These are phyloP conservation scores for Coemansia guatemalensis DNA, from an alignment of 192 early-diverging fungal species.

Conservation along the genomic window DNA sequence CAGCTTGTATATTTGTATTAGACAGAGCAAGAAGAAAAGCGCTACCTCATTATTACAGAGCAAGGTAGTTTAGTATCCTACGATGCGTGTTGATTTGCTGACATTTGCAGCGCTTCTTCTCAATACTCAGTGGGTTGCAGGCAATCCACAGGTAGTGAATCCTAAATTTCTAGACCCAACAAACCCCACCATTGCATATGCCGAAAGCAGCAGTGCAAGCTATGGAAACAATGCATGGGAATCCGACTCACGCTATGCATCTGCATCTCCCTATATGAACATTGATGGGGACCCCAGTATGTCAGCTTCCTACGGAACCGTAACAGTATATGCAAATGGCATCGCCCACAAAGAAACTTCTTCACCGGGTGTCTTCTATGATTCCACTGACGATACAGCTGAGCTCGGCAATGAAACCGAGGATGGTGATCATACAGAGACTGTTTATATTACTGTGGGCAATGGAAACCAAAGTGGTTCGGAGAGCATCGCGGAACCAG, in stretches of 20 bases:
- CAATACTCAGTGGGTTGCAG: constrained; percentile 15
- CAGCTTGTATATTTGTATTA: too few species aligned
- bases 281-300: neutral
- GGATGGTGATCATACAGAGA: constrained; percentile 1
- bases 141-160: constrained; percentile 11
- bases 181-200: neutral
- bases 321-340: constrained; percentile 4
- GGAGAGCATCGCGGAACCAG: neutral
- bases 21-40: too few species aligned
- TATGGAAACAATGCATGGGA: constrained; percentile 24
- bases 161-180: too few species aligned
- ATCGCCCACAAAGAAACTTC: constrained; percentile 19
- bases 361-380: neutral
- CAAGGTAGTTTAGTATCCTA: constrained; percentile 1
- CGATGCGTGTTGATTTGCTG: constrained; percentile 9
- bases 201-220: neutral
- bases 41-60: neutral
- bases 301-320: constrained; percentile 5
- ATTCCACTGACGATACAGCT: neutral
- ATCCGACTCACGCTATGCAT: constrained; percentile 17
- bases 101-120: constrained; percentile 4
- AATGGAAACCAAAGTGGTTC: neutral
- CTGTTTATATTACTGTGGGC: constrained; percentile 9
- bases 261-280: constrained; percentile 16
- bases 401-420: neutral